Conservation (phyloP, 2,329 filamentous ascomycete genomes). For the Ceratocystis smalleyi region DNA sequence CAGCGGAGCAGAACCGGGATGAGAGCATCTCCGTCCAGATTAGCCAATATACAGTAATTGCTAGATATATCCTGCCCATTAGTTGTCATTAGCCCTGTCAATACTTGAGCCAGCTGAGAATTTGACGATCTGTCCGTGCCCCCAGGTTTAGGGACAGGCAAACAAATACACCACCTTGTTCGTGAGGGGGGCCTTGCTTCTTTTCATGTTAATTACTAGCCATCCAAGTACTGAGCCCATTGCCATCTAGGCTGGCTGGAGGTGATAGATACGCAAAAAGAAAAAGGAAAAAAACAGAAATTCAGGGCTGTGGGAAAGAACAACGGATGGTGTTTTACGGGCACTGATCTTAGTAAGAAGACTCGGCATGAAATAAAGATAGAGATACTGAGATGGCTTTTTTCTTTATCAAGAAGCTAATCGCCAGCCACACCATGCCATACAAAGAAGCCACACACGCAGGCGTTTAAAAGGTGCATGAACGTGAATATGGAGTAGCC, state of each 20-base stretch:
- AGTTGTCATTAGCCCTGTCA: background rate
- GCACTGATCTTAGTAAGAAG: background rate
- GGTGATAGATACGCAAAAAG: background rate
- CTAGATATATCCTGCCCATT: background rate
- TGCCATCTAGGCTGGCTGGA: background rate
- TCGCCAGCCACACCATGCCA: no score
- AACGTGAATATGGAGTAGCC: background rate
- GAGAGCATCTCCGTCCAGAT: background rate
- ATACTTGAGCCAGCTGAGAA: background rate
- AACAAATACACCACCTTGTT: background rate
- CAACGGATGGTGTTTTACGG: background rate
- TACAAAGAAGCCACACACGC: background rate
- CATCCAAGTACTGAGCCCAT: no score
- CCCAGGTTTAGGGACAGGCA: background rate
- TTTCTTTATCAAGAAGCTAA: no score
- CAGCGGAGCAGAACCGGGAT: background rate
- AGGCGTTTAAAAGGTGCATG: background rate
- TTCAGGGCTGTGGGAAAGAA: background rate
- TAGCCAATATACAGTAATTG: background rate
- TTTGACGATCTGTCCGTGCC: background rate
- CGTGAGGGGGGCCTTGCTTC: no score
- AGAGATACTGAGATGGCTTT: no score
- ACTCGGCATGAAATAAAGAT: background rate
- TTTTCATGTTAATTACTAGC: no score
- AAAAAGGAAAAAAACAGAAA: background rate